These are phyloP conservation scores for Aspergillus leporis DNA, from an alignment of 495 filamentous ascomycete species.

Conservation along the genomic window DNA sequence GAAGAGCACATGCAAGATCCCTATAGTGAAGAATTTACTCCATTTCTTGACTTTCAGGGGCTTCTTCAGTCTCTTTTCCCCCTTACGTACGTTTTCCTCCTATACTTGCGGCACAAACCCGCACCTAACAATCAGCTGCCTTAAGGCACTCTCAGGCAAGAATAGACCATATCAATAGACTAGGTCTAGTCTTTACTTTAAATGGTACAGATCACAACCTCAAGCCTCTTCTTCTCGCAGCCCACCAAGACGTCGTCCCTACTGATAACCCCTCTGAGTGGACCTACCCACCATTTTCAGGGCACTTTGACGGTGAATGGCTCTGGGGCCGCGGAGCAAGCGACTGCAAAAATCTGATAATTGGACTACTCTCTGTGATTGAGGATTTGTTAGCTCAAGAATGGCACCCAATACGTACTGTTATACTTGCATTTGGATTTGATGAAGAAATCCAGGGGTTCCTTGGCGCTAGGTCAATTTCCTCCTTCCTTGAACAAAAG, in stretches of 20 bases:
- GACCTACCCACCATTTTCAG: slow-evolving; percentile 68
- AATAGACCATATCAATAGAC: slow-evolving; percentile 66
- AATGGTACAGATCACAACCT: slow-evolving; percentile 55
- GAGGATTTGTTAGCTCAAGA: slow-evolving; percentile 63
- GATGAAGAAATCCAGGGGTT: slow-evolving; percentile 69
- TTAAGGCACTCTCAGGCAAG: slow-evolving; percentile 12
- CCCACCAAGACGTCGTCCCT: slow-evolving; percentile 75
- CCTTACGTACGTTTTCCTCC: slow-evolving; percentile 31
- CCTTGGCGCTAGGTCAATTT: slow-evolving; percentile 58
- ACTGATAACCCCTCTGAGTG: slow-evolving; percentile 62
- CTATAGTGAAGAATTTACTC: slow-evolving; percentile 35
- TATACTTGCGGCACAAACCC: not conserved
- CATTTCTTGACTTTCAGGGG: slow-evolving; percentile 42
- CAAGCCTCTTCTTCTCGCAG: slow-evolving; percentile 69
- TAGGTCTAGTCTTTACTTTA: slow-evolving; percentile 69
- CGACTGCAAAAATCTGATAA: slow-evolving; percentile 75
- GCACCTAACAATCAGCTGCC: not conserved
- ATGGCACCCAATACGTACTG: slow-evolving; percentile 60
- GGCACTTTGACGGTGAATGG: slow-evolving; percentile 65
- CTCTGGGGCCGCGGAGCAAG: slow-evolving; percentile 71
- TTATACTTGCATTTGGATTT: slow-evolving; percentile 70
- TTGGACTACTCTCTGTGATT: slow-evolving; percentile 62
- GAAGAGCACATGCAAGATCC: slow-evolving; percentile 37
- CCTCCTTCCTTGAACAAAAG: slow-evolving; percentile 49
- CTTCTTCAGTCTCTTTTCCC: slow-evolving; percentile 39